Conservation (phyloP, 2,329 filamentous ascomycete species). For the Laburnicola sp. region DNA sequence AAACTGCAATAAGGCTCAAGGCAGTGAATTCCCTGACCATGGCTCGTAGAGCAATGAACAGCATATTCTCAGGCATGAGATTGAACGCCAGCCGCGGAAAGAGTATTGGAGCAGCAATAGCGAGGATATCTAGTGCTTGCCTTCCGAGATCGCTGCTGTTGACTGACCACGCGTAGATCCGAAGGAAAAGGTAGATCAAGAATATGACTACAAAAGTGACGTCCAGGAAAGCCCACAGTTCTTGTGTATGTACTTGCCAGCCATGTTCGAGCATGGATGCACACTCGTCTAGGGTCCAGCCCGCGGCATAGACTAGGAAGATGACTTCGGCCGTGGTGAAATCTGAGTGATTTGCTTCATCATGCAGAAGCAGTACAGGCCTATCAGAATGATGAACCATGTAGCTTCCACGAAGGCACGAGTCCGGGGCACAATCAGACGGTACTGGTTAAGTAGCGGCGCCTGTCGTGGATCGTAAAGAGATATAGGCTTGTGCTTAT, state of each 20-base stretch:
- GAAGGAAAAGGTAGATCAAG: constrained; percentile 66
- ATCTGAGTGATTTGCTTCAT: constrained; percentile 62
- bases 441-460: constrained; percentile 80
- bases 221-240: constrained; percentile 86
- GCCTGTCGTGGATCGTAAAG: constrained; percentile 77
- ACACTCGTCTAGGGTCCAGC: constrained; percentile 79
- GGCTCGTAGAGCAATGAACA: constrained; percentile 77
- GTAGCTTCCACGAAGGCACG: constrained; percentile 73
- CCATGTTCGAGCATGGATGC: constrained; percentile 75
- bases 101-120: constrained; percentile 75
- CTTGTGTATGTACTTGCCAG: constrained; percentile 83
- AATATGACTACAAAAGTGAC: constrained; percentile 77
- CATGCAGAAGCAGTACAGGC: constrained; percentile 74
- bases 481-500: constrained; percentile 80
- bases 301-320: constrained; percentile 74
- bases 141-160: constrained; percentile 56
- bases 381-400: constrained; percentile 72
- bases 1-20: constrained; percentile 72
- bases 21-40: constrained; percentile 89
- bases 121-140: constrained; percentile 77
- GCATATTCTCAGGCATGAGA: constrained; percentile 78
- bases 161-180: constrained; percentile 64
- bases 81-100: constrained; percentile 82
- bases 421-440: constrained; percentile 78
- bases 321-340: constrained; percentile 64